Conservation (phyloP, 176 grass and related monocot species). For the Oryza punctata region DNA sequence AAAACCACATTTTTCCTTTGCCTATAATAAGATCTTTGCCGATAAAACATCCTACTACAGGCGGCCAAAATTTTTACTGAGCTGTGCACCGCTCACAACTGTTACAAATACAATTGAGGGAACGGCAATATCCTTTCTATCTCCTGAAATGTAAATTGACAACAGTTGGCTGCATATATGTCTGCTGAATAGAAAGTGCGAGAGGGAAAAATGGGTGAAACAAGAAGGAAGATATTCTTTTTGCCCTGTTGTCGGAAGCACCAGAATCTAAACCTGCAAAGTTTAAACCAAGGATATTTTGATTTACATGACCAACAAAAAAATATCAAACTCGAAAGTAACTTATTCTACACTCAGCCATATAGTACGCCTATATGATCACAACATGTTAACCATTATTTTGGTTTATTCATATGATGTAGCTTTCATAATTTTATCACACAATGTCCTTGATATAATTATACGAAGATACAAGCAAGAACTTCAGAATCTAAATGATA, state of each 20-base stretch:
- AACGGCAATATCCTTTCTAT: conserved; percentile 37
- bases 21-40: conserved; percentile 10
- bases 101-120: conserved; percentile 36
- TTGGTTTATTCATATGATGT: neutral
- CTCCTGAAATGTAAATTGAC: conserved; percentile 92
- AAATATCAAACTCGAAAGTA: neutral
- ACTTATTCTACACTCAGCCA: neutral
- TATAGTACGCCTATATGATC: neutral
- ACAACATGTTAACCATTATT: neutral
- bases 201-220: conserved; percentile 91
- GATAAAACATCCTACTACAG: conserved; percentile 17
- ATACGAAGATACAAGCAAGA: neutral
- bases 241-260: conserved; percentile 56
- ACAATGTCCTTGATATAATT: neutral
- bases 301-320: neutral
- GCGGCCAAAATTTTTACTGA: conserved; percentile 38
- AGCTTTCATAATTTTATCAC: neutral
- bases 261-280: conserved; percentile 68
- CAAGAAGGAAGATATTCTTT: conserved; percentile 72
- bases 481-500: conserved; percentile 24
- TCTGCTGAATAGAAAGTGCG: conserved; percentile 91
- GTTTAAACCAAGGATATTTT: neutral
- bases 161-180: conserved; percentile 85
- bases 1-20: neutral
- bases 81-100: neutral